Conservation (phyloP, 495 filamentous ascomycete species). For the Xylaria intraflava region DNA sequence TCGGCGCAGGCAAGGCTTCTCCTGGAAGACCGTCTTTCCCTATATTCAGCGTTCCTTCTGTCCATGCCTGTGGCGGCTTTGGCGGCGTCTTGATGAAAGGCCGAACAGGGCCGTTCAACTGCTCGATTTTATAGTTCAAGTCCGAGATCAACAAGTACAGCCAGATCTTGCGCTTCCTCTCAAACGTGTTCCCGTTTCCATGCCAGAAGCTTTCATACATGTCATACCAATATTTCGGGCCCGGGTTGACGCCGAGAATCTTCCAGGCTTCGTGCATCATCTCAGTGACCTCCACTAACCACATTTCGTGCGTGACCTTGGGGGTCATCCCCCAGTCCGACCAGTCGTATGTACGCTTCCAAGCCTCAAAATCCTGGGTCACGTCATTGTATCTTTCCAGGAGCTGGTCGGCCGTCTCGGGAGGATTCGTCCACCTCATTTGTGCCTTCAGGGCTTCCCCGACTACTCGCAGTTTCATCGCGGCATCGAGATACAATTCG, state of each 20-base stretch:
- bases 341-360: not conserved
- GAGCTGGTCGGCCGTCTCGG: not conserved
- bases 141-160: not conserved
- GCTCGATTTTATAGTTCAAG: not conserved
- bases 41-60: not conserved
- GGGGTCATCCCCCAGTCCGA: not conserved
- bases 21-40: no score
- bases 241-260: not conserved
- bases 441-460: not conserved
- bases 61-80: not conserved
- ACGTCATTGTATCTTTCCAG: not conserved
- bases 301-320: not conserved
- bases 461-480: not conserved
- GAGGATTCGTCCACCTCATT: not conserved
- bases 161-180: slow-evolving; percentile 1
- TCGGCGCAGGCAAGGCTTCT: no score
- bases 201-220: not conserved
- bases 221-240: not conserved
- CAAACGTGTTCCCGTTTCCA: not conserved
- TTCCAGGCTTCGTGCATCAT: not conserved
- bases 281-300: not conserved
- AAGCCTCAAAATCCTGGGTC: not conserved
- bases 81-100: not conserved
- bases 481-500: not conserved
- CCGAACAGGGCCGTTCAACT: not conserved